Conservation (phyloP, 225 moss, liverwort and hornwort genomes). For the Antitrichia curtipendula region DNA sequence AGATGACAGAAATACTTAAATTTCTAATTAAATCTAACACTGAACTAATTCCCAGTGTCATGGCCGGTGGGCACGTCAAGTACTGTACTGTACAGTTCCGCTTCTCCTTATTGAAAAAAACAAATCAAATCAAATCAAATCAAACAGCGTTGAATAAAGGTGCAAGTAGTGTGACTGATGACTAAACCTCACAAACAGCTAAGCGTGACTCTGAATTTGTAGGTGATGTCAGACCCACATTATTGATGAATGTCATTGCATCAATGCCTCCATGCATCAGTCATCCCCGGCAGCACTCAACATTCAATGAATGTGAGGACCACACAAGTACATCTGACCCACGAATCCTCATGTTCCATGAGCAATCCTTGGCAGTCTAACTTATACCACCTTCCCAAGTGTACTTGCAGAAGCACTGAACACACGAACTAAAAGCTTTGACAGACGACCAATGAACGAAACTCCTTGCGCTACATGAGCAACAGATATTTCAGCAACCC, state of each 20-base stretch:
- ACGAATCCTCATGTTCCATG: slow-evolving; percentile 7
- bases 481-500: neutral
- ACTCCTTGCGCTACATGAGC: neutral
- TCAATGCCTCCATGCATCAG: neutral
- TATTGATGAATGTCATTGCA: neutral
- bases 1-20: neutral
- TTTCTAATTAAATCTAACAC: neutral
- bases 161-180: neutral
- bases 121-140: neutral
- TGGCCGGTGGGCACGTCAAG: no score
- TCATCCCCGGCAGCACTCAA: neutral
- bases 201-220: neutral
- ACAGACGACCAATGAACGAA: neutral
- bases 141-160: neutral
- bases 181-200: neutral
- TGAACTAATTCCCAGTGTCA: neutral
- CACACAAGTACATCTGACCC: neutral
- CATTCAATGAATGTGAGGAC: neutral
- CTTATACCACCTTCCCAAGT: neutral
- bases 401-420: neutral
- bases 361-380: neutral
- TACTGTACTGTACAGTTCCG: fast-evolving
- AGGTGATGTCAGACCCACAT: neutral
- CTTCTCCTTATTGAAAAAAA: neutral
- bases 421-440: neutral